Evolutionary conservation across 768 basidiomycete genomes (phyloP).

Genomic region (Leccinum subtestaceum): DNA sequence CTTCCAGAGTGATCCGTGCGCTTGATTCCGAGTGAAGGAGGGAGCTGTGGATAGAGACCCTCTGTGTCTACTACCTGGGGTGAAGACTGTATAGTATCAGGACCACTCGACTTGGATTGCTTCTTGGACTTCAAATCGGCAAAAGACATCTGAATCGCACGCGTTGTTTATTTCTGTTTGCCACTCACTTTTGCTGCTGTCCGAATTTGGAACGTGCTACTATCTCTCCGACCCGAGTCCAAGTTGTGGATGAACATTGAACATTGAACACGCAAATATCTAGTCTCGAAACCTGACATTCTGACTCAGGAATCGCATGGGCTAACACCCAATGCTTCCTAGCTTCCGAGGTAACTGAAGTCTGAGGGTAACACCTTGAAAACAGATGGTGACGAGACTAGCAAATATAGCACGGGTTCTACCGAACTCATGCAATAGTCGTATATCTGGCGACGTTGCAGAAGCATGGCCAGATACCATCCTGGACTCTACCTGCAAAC

Average conservation of each 20-base stretch:
- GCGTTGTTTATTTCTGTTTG: too few species aligned
- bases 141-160: constrained; percentile 31
- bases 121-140: constrained; percentile 30
- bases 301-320: too few species aligned
- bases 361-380: too few species aligned
- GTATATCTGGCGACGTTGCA: constrained; percentile 4
- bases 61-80: constrained; percentile 13
- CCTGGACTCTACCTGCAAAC: not conserved
- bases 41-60: constrained; percentile 32
- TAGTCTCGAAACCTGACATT: too few species aligned
- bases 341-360: too few species aligned
- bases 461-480: not conserved
- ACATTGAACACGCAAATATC: too few species aligned
- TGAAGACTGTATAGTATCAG: constrained; percentile 26
- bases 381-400: too few species aligned
- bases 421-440: constrained; percentile 4
- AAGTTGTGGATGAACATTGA: too few species aligned
- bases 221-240: too few species aligned
- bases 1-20: constrained; percentile 39
- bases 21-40: constrained; percentile 41
- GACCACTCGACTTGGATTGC: constrained; percentile 28
- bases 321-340: too few species aligned
- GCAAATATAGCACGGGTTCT: not conserved
- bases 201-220: too few species aligned
- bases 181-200: too few species aligned